Evolutionary conservation across 2,329 filamentous ascomycete species (phyloP).

Genomic region (Colletotrichum zoysiae): DNA sequence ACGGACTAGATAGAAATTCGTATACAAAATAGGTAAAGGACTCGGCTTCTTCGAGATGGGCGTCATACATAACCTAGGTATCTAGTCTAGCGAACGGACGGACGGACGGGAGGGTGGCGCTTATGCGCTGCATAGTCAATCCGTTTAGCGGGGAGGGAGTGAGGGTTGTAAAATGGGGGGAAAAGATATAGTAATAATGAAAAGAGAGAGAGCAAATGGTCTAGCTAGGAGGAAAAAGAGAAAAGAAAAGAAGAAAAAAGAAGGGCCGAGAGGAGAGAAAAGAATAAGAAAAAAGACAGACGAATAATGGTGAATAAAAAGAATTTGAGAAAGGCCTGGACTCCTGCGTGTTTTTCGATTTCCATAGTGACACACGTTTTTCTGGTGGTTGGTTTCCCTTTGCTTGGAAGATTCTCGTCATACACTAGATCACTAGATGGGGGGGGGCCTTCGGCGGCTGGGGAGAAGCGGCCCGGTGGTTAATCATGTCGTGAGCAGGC

Average conservation of each 20-base stretch:
- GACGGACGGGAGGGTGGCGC: background rate
- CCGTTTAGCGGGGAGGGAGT: conserved; percentile 11
- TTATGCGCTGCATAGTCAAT: conserved; percentile 24
- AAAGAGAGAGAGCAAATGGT: background rate
- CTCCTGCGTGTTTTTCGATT: background rate
- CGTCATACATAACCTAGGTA: too few species aligned
- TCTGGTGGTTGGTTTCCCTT: background rate
- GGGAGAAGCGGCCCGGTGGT: background rate
- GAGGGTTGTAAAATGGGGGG: too few species aligned
- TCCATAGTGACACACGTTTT: background rate
- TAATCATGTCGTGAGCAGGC: background rate
- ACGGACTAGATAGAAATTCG: too few species aligned
- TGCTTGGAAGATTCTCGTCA: background rate
- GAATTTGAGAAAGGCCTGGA: background rate
- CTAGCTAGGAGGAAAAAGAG: background rate
- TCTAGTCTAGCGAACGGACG: background rate
- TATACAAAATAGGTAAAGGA: background rate
- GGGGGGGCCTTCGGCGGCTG: background rate
- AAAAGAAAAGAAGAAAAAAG: background rate
- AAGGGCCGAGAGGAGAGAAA: background rate
- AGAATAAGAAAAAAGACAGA: too few species aligned
- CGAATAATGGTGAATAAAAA: background rate
- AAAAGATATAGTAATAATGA: too few species aligned
- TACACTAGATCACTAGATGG: background rate
- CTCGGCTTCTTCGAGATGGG: background rate